Evolutionary conservation across 129 eudicot species (phyloP), one percentile per base, ranked within the genome.

Genomic region (Cynara cardunculus): DNA sequence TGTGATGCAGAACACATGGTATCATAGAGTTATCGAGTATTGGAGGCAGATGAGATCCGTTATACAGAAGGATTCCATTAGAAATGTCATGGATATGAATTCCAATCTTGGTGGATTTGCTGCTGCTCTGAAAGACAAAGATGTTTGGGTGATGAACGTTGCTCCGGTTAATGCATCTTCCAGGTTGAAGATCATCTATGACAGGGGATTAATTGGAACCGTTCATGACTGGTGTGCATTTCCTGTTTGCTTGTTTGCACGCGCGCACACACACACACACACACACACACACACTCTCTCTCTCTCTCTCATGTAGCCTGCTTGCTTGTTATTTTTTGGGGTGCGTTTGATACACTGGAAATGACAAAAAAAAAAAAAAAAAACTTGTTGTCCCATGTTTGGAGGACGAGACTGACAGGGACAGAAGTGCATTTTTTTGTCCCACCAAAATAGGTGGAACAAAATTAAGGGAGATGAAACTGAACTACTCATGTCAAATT

Each of bases 101-200:
- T 91, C 98, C 27, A 86, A 94, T 81, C 92, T 94, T 18, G 98
- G 98, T 81, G 97, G 98, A 77, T 92, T 94, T 85, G 92, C 96
- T 59, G 91, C 97, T 78, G 96, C 97, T 69, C 83, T 94, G 0
- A 89, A 85, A 56, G 96, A 94, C 70, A 91, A 87, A 85, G 96
- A 91, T 82, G 94, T 94, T 37, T 94, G 98, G 98, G 98, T 94
- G 85, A 94, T 94, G 97, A 94, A 94, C 76, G 96, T 94, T 83
- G 92, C 96, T 84, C 94, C 97, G 1, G 89, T 87, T 32, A 86
- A 89, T 31, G 61, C 84, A 27, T 90, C 98, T 44, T 81, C 90
- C 30, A 85, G 64, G 30, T 79, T 94, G 86, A 94, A 91, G 83
- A 90, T 94, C 24, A 87, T 94, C 22, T 94, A 90, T 78, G 98